A percentile compares a stretch with the other conserved stretches of the same genome.
Evolutionary conservation across 2,329 filamentous ascomycete species (phyloP).

Genomic region (Hysterium pulicare): DNA sequence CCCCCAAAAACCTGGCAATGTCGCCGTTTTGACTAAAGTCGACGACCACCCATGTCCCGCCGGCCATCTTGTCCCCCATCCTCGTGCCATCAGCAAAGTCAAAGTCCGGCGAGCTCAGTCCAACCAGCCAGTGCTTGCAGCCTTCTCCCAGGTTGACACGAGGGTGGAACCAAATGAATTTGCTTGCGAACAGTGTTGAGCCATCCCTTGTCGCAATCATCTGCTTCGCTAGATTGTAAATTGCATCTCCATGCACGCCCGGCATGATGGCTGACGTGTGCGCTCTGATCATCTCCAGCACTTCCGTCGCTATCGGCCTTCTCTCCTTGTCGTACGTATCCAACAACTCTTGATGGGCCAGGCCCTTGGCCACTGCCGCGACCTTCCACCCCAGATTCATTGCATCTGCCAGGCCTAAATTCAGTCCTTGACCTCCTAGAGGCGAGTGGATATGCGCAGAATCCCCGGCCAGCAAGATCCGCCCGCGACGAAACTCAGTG

Average conservation of each 20-base stretch:
- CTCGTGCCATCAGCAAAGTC: background rate
- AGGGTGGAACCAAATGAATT: background rate
- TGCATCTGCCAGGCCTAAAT: conserved; percentile 33
- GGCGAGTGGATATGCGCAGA: conserved; percentile 32
- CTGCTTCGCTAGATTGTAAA: background rate
- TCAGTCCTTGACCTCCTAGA: conserved; percentile 36
- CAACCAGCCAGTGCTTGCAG: background rate
- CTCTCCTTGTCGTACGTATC: background rate
- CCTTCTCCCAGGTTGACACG: background rate
- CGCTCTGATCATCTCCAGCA: background rate
- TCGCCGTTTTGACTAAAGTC: background rate
- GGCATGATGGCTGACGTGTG: background rate
- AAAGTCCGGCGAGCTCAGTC: background rate
- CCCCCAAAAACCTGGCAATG: background rate
- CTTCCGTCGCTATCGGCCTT: background rate
- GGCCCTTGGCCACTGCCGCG: background rate
- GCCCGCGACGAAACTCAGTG: conserved; percentile 1
- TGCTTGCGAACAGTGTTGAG: background rate
- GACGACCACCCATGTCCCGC: background rate
- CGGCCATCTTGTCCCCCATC: background rate
- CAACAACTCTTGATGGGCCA: too few species aligned
- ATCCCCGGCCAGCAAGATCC: conserved; percentile 9
- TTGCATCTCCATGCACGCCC: background rate
- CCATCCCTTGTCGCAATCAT: background rate
- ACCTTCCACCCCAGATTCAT: background rate